Evolutionary conservation across 306 rosid species (phyloP).

Genomic region (Pterocarpus santalinus): DNA sequence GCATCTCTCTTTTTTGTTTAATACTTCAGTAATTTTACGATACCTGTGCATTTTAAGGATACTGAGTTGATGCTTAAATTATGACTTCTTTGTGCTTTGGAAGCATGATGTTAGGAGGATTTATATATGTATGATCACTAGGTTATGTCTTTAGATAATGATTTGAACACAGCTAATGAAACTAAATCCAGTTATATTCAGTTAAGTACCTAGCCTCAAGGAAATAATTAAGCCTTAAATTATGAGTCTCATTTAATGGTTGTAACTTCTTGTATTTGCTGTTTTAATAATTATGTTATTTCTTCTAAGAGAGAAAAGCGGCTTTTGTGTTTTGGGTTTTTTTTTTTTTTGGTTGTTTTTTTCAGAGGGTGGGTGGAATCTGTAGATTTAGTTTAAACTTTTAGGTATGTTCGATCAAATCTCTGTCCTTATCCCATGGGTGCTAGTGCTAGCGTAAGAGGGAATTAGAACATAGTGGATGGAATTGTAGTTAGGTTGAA

Average conservation of each 20-base stretch:
- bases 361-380: too few relatives aligned
- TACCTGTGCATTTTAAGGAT: conserved; percentile 11
- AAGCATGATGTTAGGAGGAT: conserved; percentile 1
- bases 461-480: conserved; percentile 9
- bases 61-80: conserved; percentile 2
- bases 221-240: not conserved
- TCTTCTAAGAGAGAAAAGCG: not conserved
- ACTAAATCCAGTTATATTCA: not conserved
- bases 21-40: conserved; percentile 21
- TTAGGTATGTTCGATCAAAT: conserved; percentile 3
- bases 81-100: not conserved
- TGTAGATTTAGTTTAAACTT: not conserved
- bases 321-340: too few relatives aligned
- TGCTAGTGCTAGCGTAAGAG: not conserved
- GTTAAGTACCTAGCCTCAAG: not conserved
- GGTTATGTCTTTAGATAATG: not conserved
- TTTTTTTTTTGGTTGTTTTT: too few relatives aligned
- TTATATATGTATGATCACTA: not conserved
- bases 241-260: not conserved
- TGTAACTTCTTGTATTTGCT: conserved; percentile 15
- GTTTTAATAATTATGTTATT: conserved; percentile 14
- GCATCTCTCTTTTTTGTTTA: not conserved
- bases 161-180: not conserved
- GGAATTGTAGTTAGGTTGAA: conserved; percentile 8
- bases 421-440: not conserved